Conservation (phyloP, 257 asterid species). For the Penstemon barbatus region DNA sequence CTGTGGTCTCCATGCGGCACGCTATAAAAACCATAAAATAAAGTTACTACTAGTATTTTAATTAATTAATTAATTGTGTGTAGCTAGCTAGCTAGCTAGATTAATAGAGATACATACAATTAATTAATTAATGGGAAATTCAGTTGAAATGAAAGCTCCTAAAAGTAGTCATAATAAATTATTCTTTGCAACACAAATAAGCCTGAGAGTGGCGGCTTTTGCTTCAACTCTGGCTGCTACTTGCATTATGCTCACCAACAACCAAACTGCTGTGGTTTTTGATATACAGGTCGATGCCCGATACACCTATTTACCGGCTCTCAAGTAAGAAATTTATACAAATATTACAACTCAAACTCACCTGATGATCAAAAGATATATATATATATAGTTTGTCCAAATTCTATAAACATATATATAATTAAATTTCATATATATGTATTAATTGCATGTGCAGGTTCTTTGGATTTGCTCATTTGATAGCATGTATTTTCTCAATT, state of each 20-base stretch:
- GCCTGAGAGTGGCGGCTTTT: constrained; percentile 39
- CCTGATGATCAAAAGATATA: too few species aligned
- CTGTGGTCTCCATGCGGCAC: too few species aligned
- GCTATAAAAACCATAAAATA: too few species aligned
- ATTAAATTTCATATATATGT: too few species aligned
- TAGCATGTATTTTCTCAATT: constrained; percentile 42
- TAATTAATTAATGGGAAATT: too few species aligned
- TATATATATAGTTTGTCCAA: too few species aligned
- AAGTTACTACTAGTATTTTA: too few species aligned
- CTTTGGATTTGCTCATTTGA: constrained; percentile 55
- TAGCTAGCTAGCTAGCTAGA: too few species aligned
- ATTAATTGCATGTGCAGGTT: constrained; percentile 46
- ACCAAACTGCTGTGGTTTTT: constrained; percentile 33
- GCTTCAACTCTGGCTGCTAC: constrained; percentile 49
- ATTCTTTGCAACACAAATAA: constrained; percentile 28
- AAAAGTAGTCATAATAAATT: constrained; percentile 30
- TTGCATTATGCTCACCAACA: constrained; percentile 46
- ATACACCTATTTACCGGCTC: constrained; percentile 50
- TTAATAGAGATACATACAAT: too few species aligned
- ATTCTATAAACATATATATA: too few species aligned
- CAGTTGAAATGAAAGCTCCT: not conserved
- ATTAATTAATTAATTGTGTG: too few species aligned
- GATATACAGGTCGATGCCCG: constrained; percentile 46
- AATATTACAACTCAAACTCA: not conserved
- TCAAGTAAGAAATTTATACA: constrained; percentile 34